These are phyloP conservation scores for Cantharellus anzutake DNA, from an alignment of 768 basidiomycete species.

Conservation along the genomic window DNA sequence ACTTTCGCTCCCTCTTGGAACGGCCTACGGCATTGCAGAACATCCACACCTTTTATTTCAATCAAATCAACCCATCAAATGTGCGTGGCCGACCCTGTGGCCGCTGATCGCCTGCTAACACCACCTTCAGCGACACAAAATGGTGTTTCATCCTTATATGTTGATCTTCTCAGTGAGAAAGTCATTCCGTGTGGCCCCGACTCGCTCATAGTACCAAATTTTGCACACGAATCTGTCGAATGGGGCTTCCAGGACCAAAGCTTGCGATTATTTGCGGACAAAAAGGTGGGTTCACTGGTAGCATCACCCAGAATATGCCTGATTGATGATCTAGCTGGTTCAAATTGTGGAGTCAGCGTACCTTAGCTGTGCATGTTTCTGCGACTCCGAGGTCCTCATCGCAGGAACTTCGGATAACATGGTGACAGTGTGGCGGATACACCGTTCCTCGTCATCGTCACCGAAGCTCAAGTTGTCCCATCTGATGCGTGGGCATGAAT, in stretches of 20 bases:
- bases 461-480: slow-evolving; percentile 29
- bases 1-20: slow-evolving; percentile 51
- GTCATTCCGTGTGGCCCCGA: slow-evolving; percentile 45
- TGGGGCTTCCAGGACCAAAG: slow-evolving; percentile 32
- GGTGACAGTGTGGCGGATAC: slow-evolving; percentile 65
- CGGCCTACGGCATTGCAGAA: slow-evolving; percentile 63
- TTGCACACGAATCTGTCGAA: slow-evolving; percentile 47
- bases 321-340: slow-evolving; percentile 28
- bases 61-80: slow-evolving; percentile 34
- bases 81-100: slow-evolving; percentile 17
- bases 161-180: slow-evolving; percentile 39
- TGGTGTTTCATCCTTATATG: slow-evolving; percentile 18
- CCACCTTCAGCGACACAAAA: not conserved
- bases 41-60: slow-evolving; percentile 53
- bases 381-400: slow-evolving; percentile 50
- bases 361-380: slow-evolving; percentile 59
- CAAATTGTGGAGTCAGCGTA: slow-evolving; percentile 60
- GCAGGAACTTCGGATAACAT: slow-evolving; percentile 68
- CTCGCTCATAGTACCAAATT: slow-evolving; percentile 34
- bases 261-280: slow-evolving; percentile 42
- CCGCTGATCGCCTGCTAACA: not conserved
- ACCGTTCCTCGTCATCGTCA: slow-evolving; percentile 20
- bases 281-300: slow-evolving; percentile 25
- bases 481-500: slow-evolving; percentile 64
- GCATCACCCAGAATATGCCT: not conserved